Base-by-base conservation (phyloP, 345 rosid genomes). In the Cardamine chenopodiifolia region DNA sequence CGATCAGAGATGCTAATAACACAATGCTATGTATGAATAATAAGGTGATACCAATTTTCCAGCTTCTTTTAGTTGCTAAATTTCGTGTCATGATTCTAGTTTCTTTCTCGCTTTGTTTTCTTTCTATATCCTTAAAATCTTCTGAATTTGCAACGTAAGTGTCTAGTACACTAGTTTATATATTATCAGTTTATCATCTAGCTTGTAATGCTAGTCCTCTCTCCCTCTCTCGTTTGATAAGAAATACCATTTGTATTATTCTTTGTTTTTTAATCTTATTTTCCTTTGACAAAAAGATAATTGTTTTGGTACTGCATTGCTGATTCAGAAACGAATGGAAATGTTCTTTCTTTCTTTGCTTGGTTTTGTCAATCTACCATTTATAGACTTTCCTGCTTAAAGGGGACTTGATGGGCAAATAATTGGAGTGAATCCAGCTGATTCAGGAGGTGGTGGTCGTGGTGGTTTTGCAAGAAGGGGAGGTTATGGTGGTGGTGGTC, bases 401-500 rank as follows among this genome's bases (percentile, higher is more conserved):
- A 37, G 70, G 80, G 72, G 63, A 34, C 54, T 77, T 70, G 80
- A 70, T 47, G 76, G 80, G 34, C 8, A 28, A 45, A 56, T 44
- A 19, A 63, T 77, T 70, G 32, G 71, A 64, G 80, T 77, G 61
- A 37, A 56, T 10, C 23, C 37, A 19, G 71, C 80, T 55, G 71
- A n/a, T 64, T 55, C 75, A 44, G 75, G 76, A 77, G 66, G 79
- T 14, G 40, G 79, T n/a, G 74, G 75, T 18, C 61, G 75, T 19
- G 67, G 80, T 64, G 66, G 80, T 48, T 44, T 55, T 66, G 40
- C 64, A 18, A 65, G 76, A 71, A 70, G 76, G 56, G 80, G 76
- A 37, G 80, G 76, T 15, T 77, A 9, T 39, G 80, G 76, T 70
- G 76, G 76, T 57, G 72, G 54, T 20, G 68, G 78, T 19, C 68